Evolutionary conservation across 305 asterid genomes (phyloP).

Genomic region (Fraxinus dipetala): DNA sequence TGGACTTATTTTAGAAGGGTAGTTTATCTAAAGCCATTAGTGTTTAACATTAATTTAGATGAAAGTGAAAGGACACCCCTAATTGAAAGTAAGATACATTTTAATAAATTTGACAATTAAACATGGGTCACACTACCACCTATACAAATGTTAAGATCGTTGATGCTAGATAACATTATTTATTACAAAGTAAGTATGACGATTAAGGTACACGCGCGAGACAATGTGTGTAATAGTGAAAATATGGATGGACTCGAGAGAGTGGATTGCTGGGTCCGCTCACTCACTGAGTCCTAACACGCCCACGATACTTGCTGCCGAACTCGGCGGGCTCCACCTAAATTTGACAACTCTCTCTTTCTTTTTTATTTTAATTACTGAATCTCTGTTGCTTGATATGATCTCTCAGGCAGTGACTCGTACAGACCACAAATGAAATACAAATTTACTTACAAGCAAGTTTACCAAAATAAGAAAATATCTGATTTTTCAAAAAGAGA

Average conservation of each 20-base stretch:
- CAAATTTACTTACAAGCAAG: background rate
- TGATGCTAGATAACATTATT: no score
- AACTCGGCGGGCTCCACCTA: constrained; percentile 27
- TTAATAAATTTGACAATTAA: no score
- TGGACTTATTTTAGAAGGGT: no score
- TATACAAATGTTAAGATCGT: no score
- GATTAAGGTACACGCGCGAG: constrained; percentile 14
- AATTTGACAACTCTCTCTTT: constrained; percentile 29
- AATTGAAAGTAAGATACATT: no score
- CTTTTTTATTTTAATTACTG: background rate
- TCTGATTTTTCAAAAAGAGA: no score
- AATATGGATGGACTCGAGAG: constrained; percentile 19
- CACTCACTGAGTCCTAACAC: constrained; percentile 22
- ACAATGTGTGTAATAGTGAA: background rate
- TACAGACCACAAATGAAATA: background rate
- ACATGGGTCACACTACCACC: no score
- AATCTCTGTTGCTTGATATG: constrained; percentile 10
- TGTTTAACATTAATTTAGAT: no score
- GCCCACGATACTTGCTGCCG: constrained; percentile 36
- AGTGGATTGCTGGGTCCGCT: constrained; percentile 12
- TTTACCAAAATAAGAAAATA: background rate
- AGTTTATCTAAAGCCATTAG: no score
- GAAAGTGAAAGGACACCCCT: no score
- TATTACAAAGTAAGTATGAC: background rate
- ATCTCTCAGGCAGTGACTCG: background rate